These are phyloP conservation scores for Leccinum sublutescens DNA, from an alignment of 768 basidiomycete genomes.

Conservation along the genomic window DNA sequence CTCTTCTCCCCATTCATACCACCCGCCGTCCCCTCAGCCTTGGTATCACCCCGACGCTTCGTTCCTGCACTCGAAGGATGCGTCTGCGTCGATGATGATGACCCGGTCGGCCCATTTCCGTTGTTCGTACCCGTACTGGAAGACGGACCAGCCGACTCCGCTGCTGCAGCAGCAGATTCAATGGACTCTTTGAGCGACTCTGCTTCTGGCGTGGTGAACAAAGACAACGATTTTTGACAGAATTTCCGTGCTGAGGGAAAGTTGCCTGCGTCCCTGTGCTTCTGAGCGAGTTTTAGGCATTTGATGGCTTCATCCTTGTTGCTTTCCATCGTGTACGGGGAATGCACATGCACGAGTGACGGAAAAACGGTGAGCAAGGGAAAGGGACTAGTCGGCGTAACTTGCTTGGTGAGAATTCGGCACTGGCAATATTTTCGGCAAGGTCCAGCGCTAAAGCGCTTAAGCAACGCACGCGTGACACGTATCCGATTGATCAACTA, in stretches of 20 bases:
- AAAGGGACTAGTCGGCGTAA: not conserved
- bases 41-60: slow-evolving; percentile 54
- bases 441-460: not conserved
- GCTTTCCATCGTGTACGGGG: slow-evolving; percentile 58
- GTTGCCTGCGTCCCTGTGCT: slow-evolving; percentile 71
- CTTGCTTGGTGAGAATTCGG: slow-evolving; percentile 26
- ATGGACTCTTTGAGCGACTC: slow-evolving; percentile 63
- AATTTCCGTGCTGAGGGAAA: slow-evolving; percentile 81
- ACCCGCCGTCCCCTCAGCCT: slow-evolving; percentile 50
- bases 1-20: slow-evolving; percentile 73
- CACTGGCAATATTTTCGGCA: slow-evolving; percentile 7
- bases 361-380: slow-evolving; percentile 6
- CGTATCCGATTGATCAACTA: not conserved
- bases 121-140: slow-evolving; percentile 34
- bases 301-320: slow-evolving; percentile 90
- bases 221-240: slow-evolving; percentile 79
- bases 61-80: slow-evolving; percentile 74
- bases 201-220: slow-evolving; percentile 81
- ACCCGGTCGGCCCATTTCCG: slow-evolving; percentile 35
- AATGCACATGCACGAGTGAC: slow-evolving; percentile 7
- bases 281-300: slow-evolving; percentile 76
- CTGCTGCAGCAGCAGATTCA: slow-evolving; percentile 47
- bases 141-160: slow-evolving; percentile 40
- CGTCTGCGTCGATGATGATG: slow-evolving; percentile 57
- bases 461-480: slow-evolving; percentile 7